Evolutionary conservation across 1,284 basidiomycete species (phyloP), one percentile per base, ranked within the genome.

Genomic region (Ganoderma lingzhi): DNA sequence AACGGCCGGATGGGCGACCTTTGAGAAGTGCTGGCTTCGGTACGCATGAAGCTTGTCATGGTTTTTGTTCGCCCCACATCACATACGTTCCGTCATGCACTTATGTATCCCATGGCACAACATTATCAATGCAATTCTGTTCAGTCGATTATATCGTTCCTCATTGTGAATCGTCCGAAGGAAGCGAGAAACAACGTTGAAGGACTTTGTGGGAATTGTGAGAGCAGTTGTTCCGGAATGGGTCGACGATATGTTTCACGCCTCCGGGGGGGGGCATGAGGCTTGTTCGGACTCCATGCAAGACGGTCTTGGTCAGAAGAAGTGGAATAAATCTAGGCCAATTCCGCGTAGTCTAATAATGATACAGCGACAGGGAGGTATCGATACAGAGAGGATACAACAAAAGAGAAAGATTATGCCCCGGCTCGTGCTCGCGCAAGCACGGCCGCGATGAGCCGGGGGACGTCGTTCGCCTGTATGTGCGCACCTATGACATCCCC

Each of bases 401-500:
- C 37, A 48, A 67, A 14, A 19, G 17, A 58, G 53, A 51, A 8
- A 35, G 28, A 5, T 66, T 62, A 71, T 2, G 67, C 66, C 8
- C 72, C 75, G 14, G 74, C 73, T 64, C 85, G 77, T 42, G 83
- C 82, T 55, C 83, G 78, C 28, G 86, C 83, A 30, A 95, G 78
- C 8, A 94, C 83, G 23, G 90, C 89, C 30, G 87, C 88, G 44
- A 95, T 83, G 23, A 95, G 81, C 0, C 93, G 92, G 42, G 90
- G 86, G 0, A 89, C 88, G 78, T 95, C 90, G 73, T 94, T 91
- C 9, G 86, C 84, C 67, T 88, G 87, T 0, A 92, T 81, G 74
- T 92, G 88, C 5, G 86, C 83, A 55, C 88, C 88, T 3, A 93
- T 82, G 1, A 91, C 79, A 68, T 94, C 91, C 0, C 82, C 84